A percentile compares a stretch with the other conserved stretches of the same genome.
phyloP scores from a whole-genome alignment of 352 stramenopile species.

The Phytopythium boreale region DNA sequence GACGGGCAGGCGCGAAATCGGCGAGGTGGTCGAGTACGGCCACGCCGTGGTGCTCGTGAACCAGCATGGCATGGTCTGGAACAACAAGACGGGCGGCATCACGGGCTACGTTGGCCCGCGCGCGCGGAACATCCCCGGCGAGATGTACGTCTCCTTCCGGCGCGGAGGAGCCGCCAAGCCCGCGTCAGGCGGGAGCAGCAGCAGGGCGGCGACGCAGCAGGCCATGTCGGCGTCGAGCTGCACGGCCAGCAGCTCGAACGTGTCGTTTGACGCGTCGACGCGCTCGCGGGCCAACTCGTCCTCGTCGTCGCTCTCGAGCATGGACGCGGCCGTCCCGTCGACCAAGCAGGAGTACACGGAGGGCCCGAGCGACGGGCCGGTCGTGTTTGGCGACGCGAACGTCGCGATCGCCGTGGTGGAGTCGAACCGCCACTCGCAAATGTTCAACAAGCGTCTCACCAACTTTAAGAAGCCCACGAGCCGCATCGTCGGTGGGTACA shows the following conservation, averaged over 20 bases:
- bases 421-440: constrained; percentile 78
- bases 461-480: constrained; percentile 89
- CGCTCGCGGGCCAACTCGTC: constrained; percentile 16
- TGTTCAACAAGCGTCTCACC: constrained; percentile 82
- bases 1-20: constrained; percentile 28
- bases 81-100: constrained; percentile 88
- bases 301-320: constrained; percentile 8
- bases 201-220: constrained; percentile 1
- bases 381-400: constrained; percentile 70
- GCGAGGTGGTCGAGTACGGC: constrained; percentile 66
- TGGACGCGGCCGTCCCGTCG: not conserved
- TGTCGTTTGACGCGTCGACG: not conserved
- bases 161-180: constrained; percentile 8
- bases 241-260: not conserved
- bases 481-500: constrained; percentile 75
- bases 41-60: constrained; percentile 80
- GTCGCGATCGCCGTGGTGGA: constrained; percentile 74
- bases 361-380: constrained; percentile 14
- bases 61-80: constrained; percentile 83
- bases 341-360: constrained; percentile 2
- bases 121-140: constrained; percentile 55
- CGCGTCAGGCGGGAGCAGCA: constrained; percentile 20
- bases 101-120: constrained; percentile 79
- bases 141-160: constrained; percentile 79
- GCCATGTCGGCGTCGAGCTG: constrained; percentile 5